phyloP scores from a whole-genome alignment of 495 filamentous ascomycete genomes.

The Coniosporium apollinis region DNA sequence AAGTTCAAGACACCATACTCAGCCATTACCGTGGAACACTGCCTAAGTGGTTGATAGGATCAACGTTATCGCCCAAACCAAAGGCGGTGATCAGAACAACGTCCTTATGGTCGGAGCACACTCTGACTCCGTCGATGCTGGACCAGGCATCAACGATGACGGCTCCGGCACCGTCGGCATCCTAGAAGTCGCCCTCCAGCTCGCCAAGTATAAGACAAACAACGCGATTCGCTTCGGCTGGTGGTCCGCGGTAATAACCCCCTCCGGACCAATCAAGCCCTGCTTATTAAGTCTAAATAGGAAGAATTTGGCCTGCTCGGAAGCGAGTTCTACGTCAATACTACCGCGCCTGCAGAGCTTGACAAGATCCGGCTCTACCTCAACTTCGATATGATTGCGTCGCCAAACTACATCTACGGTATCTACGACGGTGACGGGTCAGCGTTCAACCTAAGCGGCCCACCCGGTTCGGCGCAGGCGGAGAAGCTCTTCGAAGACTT shows the following conservation, averaged over 20 bases:
- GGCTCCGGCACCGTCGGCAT: constrained; percentile 47
- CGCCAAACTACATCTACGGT: constrained; percentile 48
- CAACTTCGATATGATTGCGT: constrained; percentile 65
- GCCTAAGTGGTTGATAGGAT: too few species aligned
- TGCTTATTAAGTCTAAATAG: too few species aligned
- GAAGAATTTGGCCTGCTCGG: constrained; percentile 50
- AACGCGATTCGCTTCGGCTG: constrained; percentile 54
- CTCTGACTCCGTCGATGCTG: constrained; percentile 46
- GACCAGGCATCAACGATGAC: constrained; percentile 50
- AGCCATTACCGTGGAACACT: too few species aligned
- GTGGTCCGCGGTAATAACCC: constrained; percentile 52
- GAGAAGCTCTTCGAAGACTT: constrained; percentile 47
- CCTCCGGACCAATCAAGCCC: too few species aligned
- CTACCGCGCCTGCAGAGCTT: constrained; percentile 31
- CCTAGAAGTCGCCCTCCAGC: constrained; percentile 42
- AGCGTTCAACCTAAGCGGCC: constrained; percentile 42
- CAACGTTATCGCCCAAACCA: constrained; percentile 52
- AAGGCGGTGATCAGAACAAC: constrained; percentile 45
- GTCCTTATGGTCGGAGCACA: constrained; percentile 47
- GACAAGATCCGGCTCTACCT: constrained; percentile 46
- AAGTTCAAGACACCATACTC: constrained; percentile 8
- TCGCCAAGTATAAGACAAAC: constrained; percentile 39
- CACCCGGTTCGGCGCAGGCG: constrained; percentile 42
- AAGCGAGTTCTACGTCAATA: constrained; percentile 40
- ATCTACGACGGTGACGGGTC: constrained; percentile 57